Evolutionary conservation across 306 rosid species (phyloP), one percentile per base, ranked within the genome.

Genomic region (Vigna trinervia): DNA sequence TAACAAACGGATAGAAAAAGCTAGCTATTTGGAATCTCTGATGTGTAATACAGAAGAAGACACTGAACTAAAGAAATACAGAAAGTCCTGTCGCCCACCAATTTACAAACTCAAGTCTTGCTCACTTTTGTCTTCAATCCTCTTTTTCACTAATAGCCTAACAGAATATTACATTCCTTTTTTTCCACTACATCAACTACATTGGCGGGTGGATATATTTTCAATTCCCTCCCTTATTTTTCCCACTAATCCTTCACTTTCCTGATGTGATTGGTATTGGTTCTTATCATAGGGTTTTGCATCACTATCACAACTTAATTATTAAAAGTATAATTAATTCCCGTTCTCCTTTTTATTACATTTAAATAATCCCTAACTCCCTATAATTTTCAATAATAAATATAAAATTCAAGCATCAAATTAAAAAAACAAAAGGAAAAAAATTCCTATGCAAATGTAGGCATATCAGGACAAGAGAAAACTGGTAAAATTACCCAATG

Each of bases 401-500:
- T 13, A 56, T 39, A 68, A 13, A 26, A 74, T 38, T 26, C 9
- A 30, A 0, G 39, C 14, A 72, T 66, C 52, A 48, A 56, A 64
- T 64, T 41, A 62, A 12, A 68, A 58, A 58, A 36, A 13, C 56
- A 68, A 45, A 69, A 10, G 50, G 32, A 9, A 73, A 32, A 41
- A 58, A 23, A 32, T n/a, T 77, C 14, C 47, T 58, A 54, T 75
- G 39, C 52, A 30, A 65, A 56, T 19, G 28, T 34, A 65, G 32
- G 59, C 51, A 75, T 19, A 84, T 28, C 28, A 71, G 22, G 48
- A 69, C 12, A 67, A 64, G 50, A 53, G 48, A 47, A 61, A 38
- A 77, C 7, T 56, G 45, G 56, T 71, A 12, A 79, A 76, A 69
- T 82, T 88, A 92, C 98, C 97, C 77, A 95, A 77, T 54, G 98